Evolutionary conservation across 2,329 filamentous ascomycete species (phyloP), one percentile per base, ranked within the genome.

Genomic region (Scortechinia acanthostroma): DNA sequence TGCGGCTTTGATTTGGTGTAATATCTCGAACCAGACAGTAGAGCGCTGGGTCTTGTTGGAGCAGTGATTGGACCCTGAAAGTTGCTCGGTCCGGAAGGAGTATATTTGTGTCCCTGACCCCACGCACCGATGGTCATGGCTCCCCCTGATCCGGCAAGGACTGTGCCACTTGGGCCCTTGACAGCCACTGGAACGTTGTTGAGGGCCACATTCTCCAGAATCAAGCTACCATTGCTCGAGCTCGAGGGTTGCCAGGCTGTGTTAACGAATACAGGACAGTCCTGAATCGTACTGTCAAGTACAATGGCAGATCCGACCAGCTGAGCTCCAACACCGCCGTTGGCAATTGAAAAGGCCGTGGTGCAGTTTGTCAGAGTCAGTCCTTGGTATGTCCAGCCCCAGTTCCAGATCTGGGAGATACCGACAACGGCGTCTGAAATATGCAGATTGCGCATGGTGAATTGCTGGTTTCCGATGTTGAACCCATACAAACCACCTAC

Each of bases 1-100:
- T 95, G 88, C 14, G 93, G 93, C 70, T 88, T 88, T 49, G 83
- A 80, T 42, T 80, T 77, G 52, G 84, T 70, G 49, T 74, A 78
- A 51, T 77, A 83, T 17, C 66, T 70, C 42, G 73, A 74, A 22
- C 59, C 54, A 23, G 68, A 65, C 5, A 85, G 62, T 4, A 90
- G 76, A 3, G 62, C 58, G 2, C 65, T 58, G 4, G 83, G 80
- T 53, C 66, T 60, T 53, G 54, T 43, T 70, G 73, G 55, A 56
- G 70, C 53, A 47, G 70, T 53, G 62, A 67, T 51, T 54, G 53
- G 52, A 43, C 70, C 74, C 55, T 80, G 74, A 22, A 77, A 65
- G n/a, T 61, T 54, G 17, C 59, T 59, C 1, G 67, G 69, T 0
- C 65, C 66, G 13, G 51, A 52, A n/a, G 64, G 62, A 45, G 63